A percentile compares a stretch with the other conserved stretches of the same genome.
These are phyloP conservation scores for Coemansia sp. DNA, from an alignment of 192 early-diverging fungal species.

Conservation along the genomic window DNA sequence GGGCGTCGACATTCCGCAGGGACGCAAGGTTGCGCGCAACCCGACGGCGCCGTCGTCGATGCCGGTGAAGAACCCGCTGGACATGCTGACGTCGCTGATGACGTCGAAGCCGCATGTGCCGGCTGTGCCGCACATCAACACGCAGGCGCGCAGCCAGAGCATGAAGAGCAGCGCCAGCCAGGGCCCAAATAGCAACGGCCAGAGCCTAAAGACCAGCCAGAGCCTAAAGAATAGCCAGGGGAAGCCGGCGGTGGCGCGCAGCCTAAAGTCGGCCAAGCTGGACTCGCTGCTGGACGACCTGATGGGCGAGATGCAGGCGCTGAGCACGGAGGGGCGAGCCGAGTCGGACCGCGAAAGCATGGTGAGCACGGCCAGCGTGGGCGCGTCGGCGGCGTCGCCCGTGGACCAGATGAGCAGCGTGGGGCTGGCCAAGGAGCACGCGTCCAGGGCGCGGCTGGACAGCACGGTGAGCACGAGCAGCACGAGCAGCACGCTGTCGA, in stretches of 20 bases:
- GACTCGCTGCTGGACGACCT: constrained; percentile 50
- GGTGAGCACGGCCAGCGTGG: constrained; percentile 31
- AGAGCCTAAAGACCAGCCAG: background rate
- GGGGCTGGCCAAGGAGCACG: constrained; percentile 10
- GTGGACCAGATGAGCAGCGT: background rate
- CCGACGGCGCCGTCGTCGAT: constrained; percentile 2
- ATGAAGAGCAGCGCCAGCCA: background rate
- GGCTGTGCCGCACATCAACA: constrained; percentile 28
- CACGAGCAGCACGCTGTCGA: constrained; percentile 49
- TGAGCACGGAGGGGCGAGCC: constrained; percentile 32
- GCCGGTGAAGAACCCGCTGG: constrained; percentile 22
- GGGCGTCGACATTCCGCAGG: constrained; percentile 5
- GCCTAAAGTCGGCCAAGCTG: constrained; percentile 41
- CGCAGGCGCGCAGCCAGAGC: constrained; percentile 13
- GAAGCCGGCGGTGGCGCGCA: constrained; percentile 4
- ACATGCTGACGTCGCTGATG: constrained; percentile 37
- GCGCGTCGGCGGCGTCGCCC: constrained; percentile 23
- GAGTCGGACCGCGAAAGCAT: constrained; percentile 53
- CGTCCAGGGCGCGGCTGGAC: constrained; percentile 31
- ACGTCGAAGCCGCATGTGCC: constrained; percentile 1
- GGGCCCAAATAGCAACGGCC: constrained; percentile 1
- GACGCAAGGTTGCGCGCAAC: constrained; percentile 28
- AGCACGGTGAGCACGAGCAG: constrained; percentile 45
- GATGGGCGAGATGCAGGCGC: constrained; percentile 52
- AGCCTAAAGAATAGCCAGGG: background rate